Conservation (phyloP, 169 alveolate genomes). For the Hepatocystis sp. region DNA sequence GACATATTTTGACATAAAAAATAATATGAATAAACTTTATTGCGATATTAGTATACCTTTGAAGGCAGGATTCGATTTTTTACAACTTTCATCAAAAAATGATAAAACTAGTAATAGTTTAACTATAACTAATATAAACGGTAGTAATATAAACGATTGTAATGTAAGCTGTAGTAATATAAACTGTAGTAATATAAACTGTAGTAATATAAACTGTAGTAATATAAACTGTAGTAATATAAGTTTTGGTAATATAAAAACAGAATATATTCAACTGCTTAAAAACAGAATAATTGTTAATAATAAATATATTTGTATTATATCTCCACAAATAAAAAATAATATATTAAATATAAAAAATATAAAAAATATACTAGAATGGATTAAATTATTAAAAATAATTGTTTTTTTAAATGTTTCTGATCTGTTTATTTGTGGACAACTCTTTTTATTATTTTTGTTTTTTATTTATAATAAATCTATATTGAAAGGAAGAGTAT, state of each 20-base stretch:
- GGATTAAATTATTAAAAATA: constrained; percentile 31
- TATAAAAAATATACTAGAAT: constrained; percentile 11
- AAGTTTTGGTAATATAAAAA: no score
- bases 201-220: no score
- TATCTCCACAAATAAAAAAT: constrained; percentile 41
- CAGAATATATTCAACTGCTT: no score
- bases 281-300: constrained; percentile 2
- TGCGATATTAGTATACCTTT: constrained; percentile 17
- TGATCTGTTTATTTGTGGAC: constrained; percentile 43
- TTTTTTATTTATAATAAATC: constrained; percentile 18
- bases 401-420: constrained; percentile 16
- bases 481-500: constrained; percentile 5
- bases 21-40: constrained; percentile 1
- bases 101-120: no score
- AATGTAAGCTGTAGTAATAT: no score
- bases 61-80: not conserved
- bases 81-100: not conserved
- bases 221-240: no score
- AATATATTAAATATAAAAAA: not conserved
- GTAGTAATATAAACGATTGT: no score
- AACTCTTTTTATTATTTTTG: constrained; percentile 20
- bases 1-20: not conserved
- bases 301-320: constrained; percentile 46
- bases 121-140: no score
- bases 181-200: no score